Evolutionary conservation across 2,329 filamentous ascomycete genomes (phyloP), one percentile per base, ranked within the genome.

Genomic region (Coniochaeta hoffmannii): DNA sequence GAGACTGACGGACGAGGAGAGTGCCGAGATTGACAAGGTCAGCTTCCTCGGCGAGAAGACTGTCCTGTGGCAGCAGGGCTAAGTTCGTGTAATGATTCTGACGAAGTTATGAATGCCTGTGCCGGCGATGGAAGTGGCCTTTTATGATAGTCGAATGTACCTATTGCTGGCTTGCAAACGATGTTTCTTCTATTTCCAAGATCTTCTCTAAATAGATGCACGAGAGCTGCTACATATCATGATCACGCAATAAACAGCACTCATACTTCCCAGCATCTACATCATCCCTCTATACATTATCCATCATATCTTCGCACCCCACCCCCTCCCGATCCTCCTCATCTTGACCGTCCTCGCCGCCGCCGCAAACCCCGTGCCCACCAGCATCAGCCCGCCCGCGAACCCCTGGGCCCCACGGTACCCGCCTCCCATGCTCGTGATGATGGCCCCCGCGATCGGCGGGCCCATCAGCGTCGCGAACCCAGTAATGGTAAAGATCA

Each of bases 401-500:
- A 80, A 82, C 1, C 63, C 65, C 66, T 81, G 78, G 6, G 78
- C 77, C 1, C 75, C 78, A 7, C 64, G 60, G 46, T 79, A 82
- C 6, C 60, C 63, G 0, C 76, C 76, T 0, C 64, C 71, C 30
- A 65, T 59, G 0, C 68, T 68, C 1, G 72, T 67, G 35, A 82
- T 74, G 17, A 82, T 70, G 1, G 76, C 75, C 0, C 79, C 79
- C 0, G 74, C 74, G 24, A 81, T 75, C 0, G 79, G 79, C 15
- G 77, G 75, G 0, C 79, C 79, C 1, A 73, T 77, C 32, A 83
- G 66, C n/a, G 74, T 73, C 1, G 77, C 76, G 50, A 81, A 77
- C 58, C 77, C 80, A 57, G 76, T 75, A 52, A 81, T 75, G 0
- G 76, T 80, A 49, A 84, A 83, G 0, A 76, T 70, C 80, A 84